phyloP scores from a whole-genome alignment of 2,329 filamentous ascomycete genomes.

The Talaromyces sp. region DNA sequence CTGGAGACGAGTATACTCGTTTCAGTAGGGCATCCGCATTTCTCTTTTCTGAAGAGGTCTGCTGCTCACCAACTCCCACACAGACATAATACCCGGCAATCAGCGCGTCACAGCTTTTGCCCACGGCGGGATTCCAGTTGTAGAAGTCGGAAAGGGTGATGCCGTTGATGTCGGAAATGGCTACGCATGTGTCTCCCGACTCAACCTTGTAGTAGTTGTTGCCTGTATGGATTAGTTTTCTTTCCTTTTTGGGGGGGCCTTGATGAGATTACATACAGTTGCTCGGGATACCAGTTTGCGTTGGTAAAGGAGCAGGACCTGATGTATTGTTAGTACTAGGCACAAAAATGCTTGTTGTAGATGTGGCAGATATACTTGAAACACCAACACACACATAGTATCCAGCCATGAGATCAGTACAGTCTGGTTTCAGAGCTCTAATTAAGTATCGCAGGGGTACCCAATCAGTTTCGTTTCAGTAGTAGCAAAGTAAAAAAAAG shows the following conservation, averaged over 20 bases:
- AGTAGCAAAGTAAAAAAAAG: neutral
- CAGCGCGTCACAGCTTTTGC: conserved; percentile 20
- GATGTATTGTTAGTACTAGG: conserved; percentile 1
- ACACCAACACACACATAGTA: conserved; percentile 10
- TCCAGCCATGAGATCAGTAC: conserved; percentile 1
- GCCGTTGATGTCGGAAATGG: conserved; percentile 3
- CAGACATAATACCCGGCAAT: conserved; percentile 19
- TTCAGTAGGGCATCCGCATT: neutral
- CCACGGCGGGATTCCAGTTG: conserved; percentile 27
- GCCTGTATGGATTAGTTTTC: neutral
- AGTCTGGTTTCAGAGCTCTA: conserved; percentile 10
- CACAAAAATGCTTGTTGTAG: neutral
- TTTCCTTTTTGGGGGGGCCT: neutral
- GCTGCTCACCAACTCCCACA: conserved; percentile 11
- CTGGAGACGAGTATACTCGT: neutral
- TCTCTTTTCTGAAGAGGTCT: neutral
- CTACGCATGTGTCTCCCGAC: conserved; percentile 13
- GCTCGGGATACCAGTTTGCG: conserved; percentile 11
- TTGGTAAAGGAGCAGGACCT: conserved; percentile 12
- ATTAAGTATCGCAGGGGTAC: neutral
- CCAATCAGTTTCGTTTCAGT: neutral
- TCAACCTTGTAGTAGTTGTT: conserved; percentile 13
- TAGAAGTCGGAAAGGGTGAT: conserved; percentile 16
- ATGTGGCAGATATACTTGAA: neutral
- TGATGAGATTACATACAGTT: conserved; percentile 6